Base-by-base conservation (phyloP, 345 rosid species). In the Sisymbrium altissimum region DNA sequence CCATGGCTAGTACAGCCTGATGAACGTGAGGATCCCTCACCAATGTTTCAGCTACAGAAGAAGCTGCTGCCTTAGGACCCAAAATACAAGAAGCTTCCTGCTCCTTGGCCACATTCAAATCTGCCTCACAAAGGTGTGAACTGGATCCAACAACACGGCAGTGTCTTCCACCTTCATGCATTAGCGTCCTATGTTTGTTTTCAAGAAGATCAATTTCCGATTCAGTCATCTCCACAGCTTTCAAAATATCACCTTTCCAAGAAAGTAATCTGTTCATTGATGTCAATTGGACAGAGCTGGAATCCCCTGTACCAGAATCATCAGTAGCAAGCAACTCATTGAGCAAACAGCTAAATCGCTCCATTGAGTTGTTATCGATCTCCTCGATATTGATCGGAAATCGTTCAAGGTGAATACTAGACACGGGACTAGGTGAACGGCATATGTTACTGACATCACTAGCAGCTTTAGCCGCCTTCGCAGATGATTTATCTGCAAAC, bases 131-230 rank as follows among this genome's bases (percentile, higher is more conserved):
- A 46, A 66, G 67, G 52, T 76, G 69, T 6, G 44, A 81, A 60
- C 57, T 35, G 55, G 55, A 71, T 59, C 63, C 85, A 19, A 43
- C 69, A 70, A 53, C 49, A 21, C 68, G 74, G 38, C 41, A 35
- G 30, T 73, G 68, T 60, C 68, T 80, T 63, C 86, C 78, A 71
- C 73, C 66, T 57, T 78, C 83, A 62, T 66, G 82, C 78, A 78
- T 78, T 80, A 90, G 74, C 4, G 66, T 65, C 87, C 82, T 86
- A 0, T 84, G 86, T 73, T 93, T 91, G 79, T 71, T 90, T 81
- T 92, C 99, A 70, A 88, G 93, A 1, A 76, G 85, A 76, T 92
- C 99, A 81, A 96, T 90, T 84, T 96, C 95, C 33, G 88, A 81
- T 68, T 96, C 99, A 0, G 90, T 88, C 77, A 70, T 70, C 83